Conservation (phyloP, 768 basidiomycete genomes). For the Mycena belliarum region DNA sequence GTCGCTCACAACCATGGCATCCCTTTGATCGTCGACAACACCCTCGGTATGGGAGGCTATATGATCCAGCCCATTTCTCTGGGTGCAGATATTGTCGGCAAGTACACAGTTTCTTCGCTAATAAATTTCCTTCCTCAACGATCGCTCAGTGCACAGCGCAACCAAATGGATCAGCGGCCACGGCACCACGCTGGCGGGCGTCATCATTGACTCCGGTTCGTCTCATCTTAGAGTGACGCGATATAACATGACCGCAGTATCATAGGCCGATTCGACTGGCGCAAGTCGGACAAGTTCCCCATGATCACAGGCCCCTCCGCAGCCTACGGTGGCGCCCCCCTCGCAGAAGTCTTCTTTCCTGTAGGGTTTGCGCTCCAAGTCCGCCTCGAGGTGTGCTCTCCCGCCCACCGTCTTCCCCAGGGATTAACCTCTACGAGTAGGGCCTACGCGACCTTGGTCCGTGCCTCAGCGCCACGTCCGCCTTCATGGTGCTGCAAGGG, state of each 20-base stretch:
- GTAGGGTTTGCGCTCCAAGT: conserved; percentile 53
- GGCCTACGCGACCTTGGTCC: conserved; percentile 72
- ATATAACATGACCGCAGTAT: background rate
- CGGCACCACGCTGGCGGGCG: conserved; percentile 63
- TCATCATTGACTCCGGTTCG: conserved; percentile 58
- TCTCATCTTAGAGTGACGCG: background rate
- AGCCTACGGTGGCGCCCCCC: conserved; percentile 56
- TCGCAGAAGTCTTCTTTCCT: conserved; percentile 49
- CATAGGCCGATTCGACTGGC: conserved; percentile 46
- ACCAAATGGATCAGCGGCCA: conserved; percentile 37
- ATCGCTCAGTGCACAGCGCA: conserved; percentile 12
- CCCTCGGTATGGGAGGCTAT: conserved; percentile 67
- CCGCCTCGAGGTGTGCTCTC: conserved; percentile 35
- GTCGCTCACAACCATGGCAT: conserved; percentile 62
- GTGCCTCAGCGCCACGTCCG: conserved; percentile 46
- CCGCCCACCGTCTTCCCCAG: background rate
- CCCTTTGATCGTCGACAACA: conserved; percentile 68
- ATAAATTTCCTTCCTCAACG: background rate
- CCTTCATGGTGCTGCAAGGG: conserved; percentile 73
- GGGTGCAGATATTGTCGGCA: conserved; percentile 78
- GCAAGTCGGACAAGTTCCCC: conserved; percentile 54
- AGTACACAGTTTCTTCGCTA: conserved; percentile 60
- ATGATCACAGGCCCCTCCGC: conserved; percentile 56
- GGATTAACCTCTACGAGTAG: conserved; percentile 24
- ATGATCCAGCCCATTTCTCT: conserved; percentile 68